Percentiles rank a stretch among this genome's conserved stretches.
phyloP scores from a whole-genome alignment of 2,329 filamentous ascomycete species.

The Penicillium sp. region DNA sequence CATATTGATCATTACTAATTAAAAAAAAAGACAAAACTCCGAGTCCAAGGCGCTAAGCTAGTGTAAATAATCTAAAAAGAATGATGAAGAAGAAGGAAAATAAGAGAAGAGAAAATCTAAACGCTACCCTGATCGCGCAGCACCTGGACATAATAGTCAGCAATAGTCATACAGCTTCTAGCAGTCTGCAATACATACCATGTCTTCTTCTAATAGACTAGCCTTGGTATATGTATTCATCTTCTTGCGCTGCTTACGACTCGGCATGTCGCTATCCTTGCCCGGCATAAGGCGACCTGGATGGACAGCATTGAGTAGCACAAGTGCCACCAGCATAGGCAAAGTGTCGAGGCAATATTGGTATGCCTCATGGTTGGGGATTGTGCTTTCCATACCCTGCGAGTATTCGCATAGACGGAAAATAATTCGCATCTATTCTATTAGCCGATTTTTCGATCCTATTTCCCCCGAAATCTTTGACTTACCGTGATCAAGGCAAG shows the following conservation, averaged over 20 bases:
- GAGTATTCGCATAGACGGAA: constrained; percentile 12
- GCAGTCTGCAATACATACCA: not conserved
- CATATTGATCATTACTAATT: not conserved
- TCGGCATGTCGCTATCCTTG: constrained; percentile 35
- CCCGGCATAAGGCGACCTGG: constrained; percentile 40
- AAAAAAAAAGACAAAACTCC: not conserved
- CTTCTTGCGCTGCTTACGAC: constrained; percentile 15
- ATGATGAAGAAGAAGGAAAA: too few species aligned
- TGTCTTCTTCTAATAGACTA: not conserved
- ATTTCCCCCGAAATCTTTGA: not conserved
- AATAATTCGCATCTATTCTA: constrained; percentile 6
- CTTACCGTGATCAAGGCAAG: constrained; percentile 12
- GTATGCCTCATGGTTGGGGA: constrained; percentile 9
- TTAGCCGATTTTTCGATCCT: not conserved
- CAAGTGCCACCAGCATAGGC: constrained; percentile 8
- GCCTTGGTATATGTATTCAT: not conserved
- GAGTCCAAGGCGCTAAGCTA: not conserved
- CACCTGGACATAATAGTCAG: not conserved
- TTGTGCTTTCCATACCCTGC: not conserved
- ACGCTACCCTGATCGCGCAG: not conserved
- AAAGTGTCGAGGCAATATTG: constrained; percentile 12
- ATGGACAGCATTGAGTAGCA: constrained; percentile 37
- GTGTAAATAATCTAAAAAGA: not conserved
- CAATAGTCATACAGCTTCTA: not conserved
- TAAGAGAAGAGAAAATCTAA: not conserved